Evolutionary conservation across 805 yeast species (phyloP).

Genomic region (Myxozyma nipponensis): DNA sequence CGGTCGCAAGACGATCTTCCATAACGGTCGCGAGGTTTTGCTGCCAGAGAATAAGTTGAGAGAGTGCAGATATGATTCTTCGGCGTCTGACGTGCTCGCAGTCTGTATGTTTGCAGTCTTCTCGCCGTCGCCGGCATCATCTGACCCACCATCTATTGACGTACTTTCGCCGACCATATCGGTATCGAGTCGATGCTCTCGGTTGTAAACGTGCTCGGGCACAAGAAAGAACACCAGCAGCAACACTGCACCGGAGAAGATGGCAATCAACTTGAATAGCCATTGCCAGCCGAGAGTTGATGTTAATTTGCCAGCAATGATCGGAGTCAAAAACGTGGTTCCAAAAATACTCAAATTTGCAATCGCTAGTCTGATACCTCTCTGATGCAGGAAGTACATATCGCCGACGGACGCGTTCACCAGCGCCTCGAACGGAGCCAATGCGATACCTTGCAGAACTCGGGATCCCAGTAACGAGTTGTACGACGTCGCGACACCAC

Average conservation of each 20-base stretch:
- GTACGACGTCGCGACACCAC: slow-evolving; percentile 26
- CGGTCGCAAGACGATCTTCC: slow-evolving; percentile 25
- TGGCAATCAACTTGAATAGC: slow-evolving; percentile 22
- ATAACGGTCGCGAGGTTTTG: slow-evolving; percentile 18
- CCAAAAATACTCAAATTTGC: slow-evolving; percentile 61
- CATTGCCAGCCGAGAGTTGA: slow-evolving; percentile 26
- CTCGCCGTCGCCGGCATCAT: slow-evolving; percentile 2
- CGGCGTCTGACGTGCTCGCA: slow-evolving; percentile 2
- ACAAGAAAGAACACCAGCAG: slow-evolving; percentile 21
- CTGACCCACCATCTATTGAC: background rate
- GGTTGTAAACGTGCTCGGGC: slow-evolving; percentile 22
- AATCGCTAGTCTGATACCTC: slow-evolving; percentile 66
- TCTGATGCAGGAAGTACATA: slow-evolving; percentile 71
- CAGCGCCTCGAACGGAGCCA: slow-evolving; percentile 75
- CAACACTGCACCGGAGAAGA: slow-evolving; percentile 17
- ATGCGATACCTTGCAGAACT: slow-evolving; percentile 50
- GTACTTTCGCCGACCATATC: slow-evolving; percentile 14
- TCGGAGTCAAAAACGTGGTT: slow-evolving; percentile 23
- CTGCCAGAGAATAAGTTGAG: slow-evolving; percentile 21
- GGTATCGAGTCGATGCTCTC: slow-evolving; percentile 15
- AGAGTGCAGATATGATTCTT: slow-evolving; percentile 11
- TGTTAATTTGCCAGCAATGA: slow-evolving; percentile 22
- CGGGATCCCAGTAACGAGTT: slow-evolving; percentile 28
- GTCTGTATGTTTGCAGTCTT: background rate
- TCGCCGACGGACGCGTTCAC: slow-evolving; percentile 63